These are phyloP conservation scores for Pezizomycotina sp. DNA, from an alignment of 2,329 filamentous ascomycete genomes.

Conservation along the genomic window DNA sequence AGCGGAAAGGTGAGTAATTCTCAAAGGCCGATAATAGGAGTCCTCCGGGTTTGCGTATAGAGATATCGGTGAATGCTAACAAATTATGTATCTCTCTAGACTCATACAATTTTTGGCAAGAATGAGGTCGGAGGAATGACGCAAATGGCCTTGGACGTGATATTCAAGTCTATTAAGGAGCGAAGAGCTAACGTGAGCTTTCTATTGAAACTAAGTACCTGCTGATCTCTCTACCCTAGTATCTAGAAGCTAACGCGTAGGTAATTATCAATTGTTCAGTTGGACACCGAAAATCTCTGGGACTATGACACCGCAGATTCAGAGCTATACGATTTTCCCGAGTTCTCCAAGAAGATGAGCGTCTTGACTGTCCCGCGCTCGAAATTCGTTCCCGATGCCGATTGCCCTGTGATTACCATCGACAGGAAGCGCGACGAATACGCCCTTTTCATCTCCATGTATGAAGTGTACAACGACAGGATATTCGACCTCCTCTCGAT, in stretches of 20 bases:
- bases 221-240: too few relatives aligned
- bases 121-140: conserved; percentile 73
- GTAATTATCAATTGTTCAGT: too few relatives aligned
- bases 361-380: too few relatives aligned
- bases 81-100: conserved; percentile 37
- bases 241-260: too few relatives aligned
- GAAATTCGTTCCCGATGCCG: too few relatives aligned
- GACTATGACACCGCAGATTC: too few relatives aligned
- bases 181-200: too few relatives aligned
- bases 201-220: too few relatives aligned
- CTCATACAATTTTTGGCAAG: conserved; percentile 86
- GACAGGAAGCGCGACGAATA: conserved; percentile 59
- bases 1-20: conserved; percentile 65
- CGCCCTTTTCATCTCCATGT: conserved; percentile 85
- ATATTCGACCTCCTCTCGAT: conserved; percentile 77
- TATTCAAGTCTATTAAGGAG: conserved; percentile 64
- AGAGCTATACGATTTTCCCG: too few relatives aligned
- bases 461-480: conserved; percentile 96
- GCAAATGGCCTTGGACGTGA: conserved; percentile 74
- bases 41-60: conserved; percentile 6
- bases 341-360: too few relatives aligned
- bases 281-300: too few relatives aligned
- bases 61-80: conserved; percentile 4
- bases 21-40: neutral
- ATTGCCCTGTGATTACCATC: too few relatives aligned